A percentile compares a stretch with the other conserved stretches of the same genome.
phyloP scores from a whole-genome alignment of 306 rosid genomes.

The Fagus crenata region DNA sequence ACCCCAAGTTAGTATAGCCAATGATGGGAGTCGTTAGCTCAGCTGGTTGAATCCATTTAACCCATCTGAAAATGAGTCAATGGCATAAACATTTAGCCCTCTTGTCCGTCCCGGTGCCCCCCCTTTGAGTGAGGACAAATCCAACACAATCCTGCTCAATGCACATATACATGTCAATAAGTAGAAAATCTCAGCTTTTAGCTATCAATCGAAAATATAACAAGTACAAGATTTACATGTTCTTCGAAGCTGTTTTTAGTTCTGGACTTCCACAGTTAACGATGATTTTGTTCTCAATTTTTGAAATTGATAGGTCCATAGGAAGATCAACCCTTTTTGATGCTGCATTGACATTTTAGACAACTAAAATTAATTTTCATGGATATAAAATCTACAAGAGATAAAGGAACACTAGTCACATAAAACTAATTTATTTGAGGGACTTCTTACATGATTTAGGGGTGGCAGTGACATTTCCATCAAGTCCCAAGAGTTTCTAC shows the following conservation, averaged over 20 bases:
- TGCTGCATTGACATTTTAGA: constrained; percentile 34
- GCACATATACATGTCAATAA: constrained; percentile 9
- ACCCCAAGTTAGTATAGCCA: constrained; percentile 47
- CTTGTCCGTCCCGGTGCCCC: constrained; percentile 95
- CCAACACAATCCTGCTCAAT: constrained; percentile 67
- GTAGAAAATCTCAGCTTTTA: background rate
- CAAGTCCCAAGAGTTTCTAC: constrained; percentile 77
- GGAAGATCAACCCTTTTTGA: constrained; percentile 56
- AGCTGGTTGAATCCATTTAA: constrained; percentile 34
- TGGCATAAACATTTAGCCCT: constrained; percentile 61
- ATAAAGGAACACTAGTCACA: background rate
- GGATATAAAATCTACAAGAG: background rate
- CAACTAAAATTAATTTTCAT: constrained; percentile 15
- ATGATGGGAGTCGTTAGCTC: constrained; percentile 46
- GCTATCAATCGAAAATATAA: background rate
- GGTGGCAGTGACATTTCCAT: constrained; percentile 35
- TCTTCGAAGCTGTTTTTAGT: constrained; percentile 49
- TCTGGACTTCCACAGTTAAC: constrained; percentile 49
- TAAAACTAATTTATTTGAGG: background rate
- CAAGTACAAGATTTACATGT: constrained; percentile 53
- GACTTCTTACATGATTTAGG: constrained; percentile 54
- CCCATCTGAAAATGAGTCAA: constrained; percentile 46
- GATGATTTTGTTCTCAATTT: constrained; percentile 57
- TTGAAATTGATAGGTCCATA: constrained; percentile 49
- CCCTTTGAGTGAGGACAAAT: constrained; percentile 69